phyloP scores from a whole-genome alignment of 441 rosid genomes.

The Pelargonium australe region DNA sequence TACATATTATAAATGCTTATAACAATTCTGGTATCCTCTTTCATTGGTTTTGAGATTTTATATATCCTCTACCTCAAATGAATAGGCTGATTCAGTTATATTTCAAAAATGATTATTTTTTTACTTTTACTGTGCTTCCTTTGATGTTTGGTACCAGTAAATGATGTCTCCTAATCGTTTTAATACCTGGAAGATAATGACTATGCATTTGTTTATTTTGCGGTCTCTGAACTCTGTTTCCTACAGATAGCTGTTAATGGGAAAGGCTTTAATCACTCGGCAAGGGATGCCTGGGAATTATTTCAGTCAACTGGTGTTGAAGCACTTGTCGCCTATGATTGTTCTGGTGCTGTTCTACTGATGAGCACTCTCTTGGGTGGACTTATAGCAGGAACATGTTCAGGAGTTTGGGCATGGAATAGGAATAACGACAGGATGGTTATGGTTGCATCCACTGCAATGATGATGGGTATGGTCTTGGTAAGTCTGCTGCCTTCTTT shows the following conservation, averaged over 20 bases:
- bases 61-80: no score
- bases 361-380: slow-evolving; percentile 91
- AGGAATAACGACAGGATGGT: slow-evolving; percentile 51
- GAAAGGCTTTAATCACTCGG: slow-evolving; percentile 88
- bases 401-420: slow-evolving; percentile 76
- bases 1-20: no score
- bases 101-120: no score
- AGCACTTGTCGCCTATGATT: slow-evolving; percentile 90
- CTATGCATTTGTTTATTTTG: slow-evolving; percentile 11
- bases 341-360: slow-evolving; percentile 85
- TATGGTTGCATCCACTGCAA: slow-evolving; percentile 87
- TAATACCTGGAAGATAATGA: not conserved
- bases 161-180: not conserved
- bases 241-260: slow-evolving; percentile 81
- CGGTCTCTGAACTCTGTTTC: slow-evolving; percentile 10
- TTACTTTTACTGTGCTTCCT: no score
- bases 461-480: slow-evolving; percentile 95
- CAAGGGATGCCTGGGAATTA: slow-evolving; percentile 96
- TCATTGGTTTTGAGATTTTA: no score
- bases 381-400: slow-evolving; percentile 77
- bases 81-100: no score
- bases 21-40: no score
- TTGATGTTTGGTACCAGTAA: not conserved
- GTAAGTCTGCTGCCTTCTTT: slow-evolving; percentile 34
- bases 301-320: slow-evolving; percentile 98